phyloP scores from a whole-genome alignment of 2,329 filamentous ascomycete species.

The Paraphoma chrysanthemicola region DNA sequence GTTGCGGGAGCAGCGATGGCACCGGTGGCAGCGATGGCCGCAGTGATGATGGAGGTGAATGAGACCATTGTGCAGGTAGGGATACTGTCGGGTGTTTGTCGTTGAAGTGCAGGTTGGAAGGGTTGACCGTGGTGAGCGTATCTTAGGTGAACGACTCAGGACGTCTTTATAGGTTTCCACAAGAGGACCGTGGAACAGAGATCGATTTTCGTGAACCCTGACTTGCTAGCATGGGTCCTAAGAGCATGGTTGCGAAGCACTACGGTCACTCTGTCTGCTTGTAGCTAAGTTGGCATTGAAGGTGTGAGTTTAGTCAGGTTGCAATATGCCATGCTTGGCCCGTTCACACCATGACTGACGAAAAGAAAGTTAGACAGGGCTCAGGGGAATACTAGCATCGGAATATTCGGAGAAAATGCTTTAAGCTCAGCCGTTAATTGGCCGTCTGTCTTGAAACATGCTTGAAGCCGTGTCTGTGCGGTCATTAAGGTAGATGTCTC shows the following conservation, averaged over 20 bases:
- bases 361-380: neutral
- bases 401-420: neutral
- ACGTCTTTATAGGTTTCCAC: conserved; percentile 24
- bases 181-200: conserved; percentile 8
- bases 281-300: conserved; percentile 24
- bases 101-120: conserved; percentile 10
- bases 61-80: conserved; percentile 33
- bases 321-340: conserved; percentile 28
- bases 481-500: conserved; percentile 30
- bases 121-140: conserved; percentile 18
- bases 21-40: conserved; percentile 30
- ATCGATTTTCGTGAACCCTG: conserved; percentile 8
- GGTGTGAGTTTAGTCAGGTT: conserved; percentile 15
- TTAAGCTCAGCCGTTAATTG: conserved; percentile 12
- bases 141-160: conserved; percentile 13
- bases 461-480: conserved; percentile 17
- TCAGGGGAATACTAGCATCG: conserved; percentile 3
- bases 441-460: conserved; percentile 26
- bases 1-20: conserved; percentile 36
- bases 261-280: conserved; percentile 17
- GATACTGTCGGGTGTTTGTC: conserved; percentile 3
- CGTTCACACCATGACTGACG: conserved; percentile 1
- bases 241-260: conserved; percentile 16
- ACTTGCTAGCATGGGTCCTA: conserved; percentile 16
- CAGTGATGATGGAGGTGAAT: conserved; percentile 35